Evolutionary conservation across 1,284 basidiomycete genomes (phyloP).

Genomic region (Leccinum subatratum): DNA sequence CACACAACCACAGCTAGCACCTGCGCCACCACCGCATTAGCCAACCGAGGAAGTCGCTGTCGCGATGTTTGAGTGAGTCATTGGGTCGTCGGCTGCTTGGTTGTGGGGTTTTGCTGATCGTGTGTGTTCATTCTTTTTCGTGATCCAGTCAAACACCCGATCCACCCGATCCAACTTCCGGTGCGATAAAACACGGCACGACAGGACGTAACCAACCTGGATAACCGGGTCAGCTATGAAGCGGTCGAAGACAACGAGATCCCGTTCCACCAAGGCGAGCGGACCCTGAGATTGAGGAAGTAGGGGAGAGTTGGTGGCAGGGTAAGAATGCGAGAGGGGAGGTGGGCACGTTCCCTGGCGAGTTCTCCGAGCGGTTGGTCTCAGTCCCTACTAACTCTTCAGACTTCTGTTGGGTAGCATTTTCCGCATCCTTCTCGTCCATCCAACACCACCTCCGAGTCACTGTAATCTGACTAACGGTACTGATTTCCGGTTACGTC

Average conservation of each 20-base stretch:
- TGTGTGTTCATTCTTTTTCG: background rate
- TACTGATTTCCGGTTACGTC: background rate
- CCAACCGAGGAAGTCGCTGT: constrained; percentile 51
- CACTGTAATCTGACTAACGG: background rate
- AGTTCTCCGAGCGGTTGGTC: constrained; percentile 25
- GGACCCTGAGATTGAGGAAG: constrained; percentile 68
- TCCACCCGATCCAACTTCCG: background rate
- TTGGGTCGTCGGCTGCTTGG: background rate
- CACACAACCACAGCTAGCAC: constrained; percentile 14
- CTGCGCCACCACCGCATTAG: constrained; percentile 35
- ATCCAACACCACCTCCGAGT: no score
- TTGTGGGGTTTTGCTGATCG: background rate
- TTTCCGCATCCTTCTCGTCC: no score
- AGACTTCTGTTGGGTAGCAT: no score
- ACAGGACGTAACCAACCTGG: no score
- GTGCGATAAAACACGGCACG: no score
- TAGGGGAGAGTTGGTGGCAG: constrained; percentile 86
- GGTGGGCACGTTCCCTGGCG: constrained; percentile 81
- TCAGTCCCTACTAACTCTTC: no score
- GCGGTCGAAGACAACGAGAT: constrained; percentile 88
- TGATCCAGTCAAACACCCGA: background rate
- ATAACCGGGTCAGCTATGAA: constrained; percentile 57
- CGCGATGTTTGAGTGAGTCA: constrained; percentile 72
- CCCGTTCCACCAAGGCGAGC: constrained; percentile 77
- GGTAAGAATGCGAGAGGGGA: constrained; percentile 61